phyloP scores from a whole-genome alignment of 108 stramenopile species.

The Cyclotella choctawhatcheeana region DNA sequence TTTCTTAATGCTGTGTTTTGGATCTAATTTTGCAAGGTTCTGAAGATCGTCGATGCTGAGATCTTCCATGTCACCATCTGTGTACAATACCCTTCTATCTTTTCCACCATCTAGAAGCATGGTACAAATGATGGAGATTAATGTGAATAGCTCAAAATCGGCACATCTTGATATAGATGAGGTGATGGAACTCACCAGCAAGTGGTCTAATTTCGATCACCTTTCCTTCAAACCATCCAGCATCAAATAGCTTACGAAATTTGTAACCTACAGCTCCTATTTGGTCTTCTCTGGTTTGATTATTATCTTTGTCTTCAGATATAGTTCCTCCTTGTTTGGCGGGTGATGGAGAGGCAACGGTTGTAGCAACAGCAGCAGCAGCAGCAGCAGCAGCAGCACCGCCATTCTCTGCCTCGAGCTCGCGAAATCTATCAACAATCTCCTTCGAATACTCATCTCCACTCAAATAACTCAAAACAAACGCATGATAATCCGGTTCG shows the following conservation, averaged over 20 bases:
- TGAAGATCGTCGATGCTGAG: conserved; percentile 37
- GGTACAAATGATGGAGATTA: background rate
- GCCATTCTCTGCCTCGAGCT: background rate
- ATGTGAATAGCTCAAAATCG: background rate
- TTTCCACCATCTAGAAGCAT: conserved; percentile 9
- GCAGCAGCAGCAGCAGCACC: background rate
- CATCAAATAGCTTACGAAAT: conserved; percentile 43
- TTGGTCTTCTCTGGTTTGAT: background rate
- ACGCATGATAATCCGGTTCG: conserved; percentile 51
- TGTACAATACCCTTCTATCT: conserved; percentile 38
- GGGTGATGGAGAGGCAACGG: background rate
- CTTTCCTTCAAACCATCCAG: conserved; percentile 40
- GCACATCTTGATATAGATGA: too few species aligned
- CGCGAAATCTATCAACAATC: conserved; percentile 37
- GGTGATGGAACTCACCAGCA: conserved; percentile 12
- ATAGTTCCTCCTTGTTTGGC: background rate
- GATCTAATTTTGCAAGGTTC: conserved; percentile 35
- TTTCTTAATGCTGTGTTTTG: conserved; percentile 23
- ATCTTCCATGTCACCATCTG: conserved; percentile 44
- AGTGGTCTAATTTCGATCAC: conserved; percentile 37
- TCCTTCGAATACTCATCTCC: conserved; percentile 38
- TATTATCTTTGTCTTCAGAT: background rate
- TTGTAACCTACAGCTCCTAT: conserved; percentile 39
- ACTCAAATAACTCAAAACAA: conserved; percentile 45
- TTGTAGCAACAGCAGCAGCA: background rate